Evolutionary conservation across 306 rosid genomes (phyloP).

Genomic region (Pterocarpus santalinus): DNA sequence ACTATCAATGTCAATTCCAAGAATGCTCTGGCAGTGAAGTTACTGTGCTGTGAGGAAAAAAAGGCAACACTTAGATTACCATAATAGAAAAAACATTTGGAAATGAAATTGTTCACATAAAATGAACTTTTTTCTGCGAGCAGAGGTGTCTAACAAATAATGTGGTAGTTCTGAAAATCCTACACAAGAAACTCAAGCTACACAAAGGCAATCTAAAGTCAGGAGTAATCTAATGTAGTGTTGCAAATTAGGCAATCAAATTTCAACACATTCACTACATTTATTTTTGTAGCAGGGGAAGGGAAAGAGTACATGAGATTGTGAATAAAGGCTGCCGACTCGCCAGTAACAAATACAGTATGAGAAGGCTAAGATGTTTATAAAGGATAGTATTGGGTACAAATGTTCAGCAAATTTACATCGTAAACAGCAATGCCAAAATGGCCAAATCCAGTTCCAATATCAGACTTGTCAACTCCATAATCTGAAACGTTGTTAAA

Average conservation of each 20-base stretch:
- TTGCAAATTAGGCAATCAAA: no score
- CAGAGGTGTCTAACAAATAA: background rate
- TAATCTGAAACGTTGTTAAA: slow-evolving; percentile 72
- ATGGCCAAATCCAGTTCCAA: slow-evolving; percentile 92
- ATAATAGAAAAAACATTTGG: background rate
- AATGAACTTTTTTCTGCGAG: background rate
- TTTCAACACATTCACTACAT: no score
- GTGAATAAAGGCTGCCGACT: slow-evolving; percentile 25
- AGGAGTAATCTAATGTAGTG: no score
- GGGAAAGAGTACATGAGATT: slow-evolving; percentile 24
- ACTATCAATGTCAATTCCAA: slow-evolving; percentile 89
- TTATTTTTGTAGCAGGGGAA: no score
- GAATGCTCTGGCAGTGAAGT: slow-evolving; percentile 81
- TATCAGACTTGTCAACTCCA: slow-evolving; percentile 92
- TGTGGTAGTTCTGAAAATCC: no score
- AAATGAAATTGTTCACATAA: no score
- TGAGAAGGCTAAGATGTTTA: slow-evolving; percentile 35
- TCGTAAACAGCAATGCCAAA: slow-evolving; percentile 96
- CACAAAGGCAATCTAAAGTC: no score
- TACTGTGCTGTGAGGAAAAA: slow-evolving; percentile 64
- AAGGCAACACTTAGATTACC: slow-evolving; percentile 22
- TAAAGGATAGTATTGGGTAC: background rate
- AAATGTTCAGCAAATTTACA: slow-evolving; percentile 62
- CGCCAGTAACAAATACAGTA: slow-evolving; percentile 25
- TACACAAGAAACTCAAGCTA: no score